These are phyloP conservation scores for Begonia loranthoides DNA, from an alignment of 306 rosid genomes.

Conservation along the genomic window DNA sequence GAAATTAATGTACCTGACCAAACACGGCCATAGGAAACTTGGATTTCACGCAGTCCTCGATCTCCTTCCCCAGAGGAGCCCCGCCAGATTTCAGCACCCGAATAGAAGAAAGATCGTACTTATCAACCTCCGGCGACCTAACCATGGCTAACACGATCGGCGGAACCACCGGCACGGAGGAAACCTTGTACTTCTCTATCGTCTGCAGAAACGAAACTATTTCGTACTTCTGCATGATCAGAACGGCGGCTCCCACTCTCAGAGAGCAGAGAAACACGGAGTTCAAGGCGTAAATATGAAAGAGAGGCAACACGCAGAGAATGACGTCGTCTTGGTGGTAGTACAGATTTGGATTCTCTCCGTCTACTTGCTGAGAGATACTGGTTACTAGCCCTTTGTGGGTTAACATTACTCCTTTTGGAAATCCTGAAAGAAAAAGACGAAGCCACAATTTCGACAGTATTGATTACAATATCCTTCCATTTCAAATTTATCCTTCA, in stretches of 20 bases:
- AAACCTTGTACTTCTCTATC: constrained; percentile 34
- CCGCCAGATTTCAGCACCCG: constrained; percentile 51
- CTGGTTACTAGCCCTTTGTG: too few species aligned
- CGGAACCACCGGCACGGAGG: constrained; percentile 59
- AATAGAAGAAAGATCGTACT: constrained; percentile 51
- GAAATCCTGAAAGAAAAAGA: too few species aligned
- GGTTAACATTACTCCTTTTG: too few species aligned
- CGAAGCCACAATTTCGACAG: too few species aligned
- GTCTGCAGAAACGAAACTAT: constrained; percentile 24
- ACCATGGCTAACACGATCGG: constrained; percentile 52
- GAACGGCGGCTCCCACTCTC: constrained; percentile 3
- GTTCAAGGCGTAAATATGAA: too few species aligned
- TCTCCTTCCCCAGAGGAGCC: constrained; percentile 62
- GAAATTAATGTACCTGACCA: neutral
- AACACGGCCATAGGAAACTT: constrained; percentile 36
- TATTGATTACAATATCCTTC: too few species aligned
- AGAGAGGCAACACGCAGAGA: too few species aligned
- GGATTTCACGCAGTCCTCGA: constrained; percentile 33
- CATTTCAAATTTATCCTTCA: too few species aligned
- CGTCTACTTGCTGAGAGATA: too few species aligned
- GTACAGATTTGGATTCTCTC: too few species aligned
- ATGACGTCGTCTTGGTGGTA: too few species aligned
- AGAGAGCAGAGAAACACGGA: too few species aligned
- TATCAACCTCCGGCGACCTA: constrained; percentile 31
- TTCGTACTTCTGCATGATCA: constrained; percentile 49